Evolutionary conservation across 345 rosid genomes (phyloP).

Genomic region (Eucalyptus cladocalyx): DNA sequence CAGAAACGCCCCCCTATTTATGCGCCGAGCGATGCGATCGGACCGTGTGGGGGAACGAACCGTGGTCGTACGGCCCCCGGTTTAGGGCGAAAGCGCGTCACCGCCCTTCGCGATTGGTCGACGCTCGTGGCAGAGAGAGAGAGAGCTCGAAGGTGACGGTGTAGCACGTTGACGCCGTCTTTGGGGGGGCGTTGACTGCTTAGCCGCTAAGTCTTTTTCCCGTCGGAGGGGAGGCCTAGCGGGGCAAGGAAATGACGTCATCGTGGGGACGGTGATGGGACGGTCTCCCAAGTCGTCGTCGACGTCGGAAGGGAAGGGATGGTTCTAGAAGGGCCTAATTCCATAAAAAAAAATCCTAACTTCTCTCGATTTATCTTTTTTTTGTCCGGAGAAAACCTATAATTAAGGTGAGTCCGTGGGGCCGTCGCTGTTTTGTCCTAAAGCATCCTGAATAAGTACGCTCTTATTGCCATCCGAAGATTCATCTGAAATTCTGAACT

Average conservation of each 20-base stretch:
- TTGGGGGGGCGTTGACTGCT: background rate
- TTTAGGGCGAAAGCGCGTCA: no score
- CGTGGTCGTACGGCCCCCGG: no score
- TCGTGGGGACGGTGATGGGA: background rate
- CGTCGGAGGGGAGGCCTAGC: background rate
- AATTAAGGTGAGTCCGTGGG: no score
- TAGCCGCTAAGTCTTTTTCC: background rate
- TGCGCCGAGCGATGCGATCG: background rate
- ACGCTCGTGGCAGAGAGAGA: rapidly evolving
- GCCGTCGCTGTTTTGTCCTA: no score
- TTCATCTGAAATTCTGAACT: no score
- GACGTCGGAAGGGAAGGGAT: background rate
- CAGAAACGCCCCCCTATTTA: background rate
- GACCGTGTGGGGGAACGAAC: background rate
- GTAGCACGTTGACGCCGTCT: background rate
- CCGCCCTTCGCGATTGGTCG: no score
- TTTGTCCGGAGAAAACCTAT: no score
- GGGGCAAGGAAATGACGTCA: background rate
- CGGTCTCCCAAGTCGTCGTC: background rate
- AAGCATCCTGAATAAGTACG: no score
- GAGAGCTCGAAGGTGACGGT: background rate
- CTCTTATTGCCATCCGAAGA: rapidly evolving
- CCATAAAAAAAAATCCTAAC: no score
- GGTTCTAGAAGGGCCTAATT: background rate
- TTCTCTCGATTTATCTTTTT: no score